These are phyloP conservation scores for Ogataea minuta DNA, from an alignment of 805 yeast genomes.

Conservation along the genomic window DNA sequence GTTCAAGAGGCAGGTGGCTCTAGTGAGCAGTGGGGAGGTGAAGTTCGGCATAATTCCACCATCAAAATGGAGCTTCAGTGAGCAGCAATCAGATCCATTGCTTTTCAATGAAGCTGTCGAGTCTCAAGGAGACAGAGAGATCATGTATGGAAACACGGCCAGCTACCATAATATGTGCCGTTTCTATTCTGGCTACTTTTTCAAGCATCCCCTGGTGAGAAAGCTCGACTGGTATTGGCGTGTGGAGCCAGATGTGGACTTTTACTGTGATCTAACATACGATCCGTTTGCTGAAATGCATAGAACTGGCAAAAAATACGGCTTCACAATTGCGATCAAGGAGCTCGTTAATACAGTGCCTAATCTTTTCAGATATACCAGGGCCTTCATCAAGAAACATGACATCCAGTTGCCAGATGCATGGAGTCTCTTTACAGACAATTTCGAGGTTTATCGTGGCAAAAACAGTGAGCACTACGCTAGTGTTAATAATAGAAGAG, in stretches of 20 bases:
- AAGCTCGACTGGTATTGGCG: conserved; percentile 93
- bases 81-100: conserved; percentile 34
- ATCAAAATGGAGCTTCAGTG: conserved; percentile 70
- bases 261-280: conserved; percentile 86
- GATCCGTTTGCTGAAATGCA: conserved; percentile 89
- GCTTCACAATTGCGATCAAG: conserved; percentile 74
- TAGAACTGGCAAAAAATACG: conserved; percentile 66
- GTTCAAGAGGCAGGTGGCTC: conserved; percentile 53
- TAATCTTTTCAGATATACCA: conserved; percentile 70
- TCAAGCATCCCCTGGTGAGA: conserved; percentile 69
- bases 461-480: conserved; percentile 31
- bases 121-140: conserved; percentile 76
- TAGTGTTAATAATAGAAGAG: conserved; percentile 25
- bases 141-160: conserved; percentile 78
- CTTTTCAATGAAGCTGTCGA: conserved; percentile 57
- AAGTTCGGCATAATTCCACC: conserved; percentile 68
- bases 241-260: conserved; percentile 89
- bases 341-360: conserved; percentile 85
- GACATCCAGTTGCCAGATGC: conserved; percentile 53
- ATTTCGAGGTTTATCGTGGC: conserved; percentile 37
- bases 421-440: conserved; percentile 64
- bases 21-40: conserved; percentile 57
- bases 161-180: conserved; percentile 95
- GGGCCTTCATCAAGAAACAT: conserved; percentile 52
- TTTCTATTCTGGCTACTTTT: conserved; percentile 83